phyloP scores from a whole-genome alignment of 805 yeast species.

The Starmerella asiatica region DNA sequence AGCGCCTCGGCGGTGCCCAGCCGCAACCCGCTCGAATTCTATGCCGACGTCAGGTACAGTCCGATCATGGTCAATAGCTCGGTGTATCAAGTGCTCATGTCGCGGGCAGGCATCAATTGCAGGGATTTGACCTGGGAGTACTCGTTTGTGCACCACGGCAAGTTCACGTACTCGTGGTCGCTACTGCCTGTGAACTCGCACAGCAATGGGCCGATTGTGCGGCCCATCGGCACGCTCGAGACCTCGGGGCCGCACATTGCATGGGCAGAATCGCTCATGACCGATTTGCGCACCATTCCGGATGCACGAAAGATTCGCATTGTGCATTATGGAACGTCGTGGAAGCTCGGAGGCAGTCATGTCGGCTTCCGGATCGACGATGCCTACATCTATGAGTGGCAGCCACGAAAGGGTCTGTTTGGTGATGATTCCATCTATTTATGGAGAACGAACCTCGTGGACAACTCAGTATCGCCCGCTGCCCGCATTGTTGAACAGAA shows the following conservation, averaged over 20 bases:
- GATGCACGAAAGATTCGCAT: slow-evolving; percentile 7
- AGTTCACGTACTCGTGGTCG: slow-evolving; percentile 21
- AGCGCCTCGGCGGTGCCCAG: too few relatives aligned
- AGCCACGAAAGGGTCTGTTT: slow-evolving; percentile 11
- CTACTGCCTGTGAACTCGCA: slow-evolving; percentile 11
- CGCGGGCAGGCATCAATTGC: slow-evolving; percentile 6
- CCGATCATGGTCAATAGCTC: slow-evolving; percentile 15
- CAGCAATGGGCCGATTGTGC: slow-evolving; percentile 4
- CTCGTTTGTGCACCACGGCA: slow-evolving; percentile 21
- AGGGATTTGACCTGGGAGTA: slow-evolving; percentile 12
- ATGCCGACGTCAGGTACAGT: slow-evolving; percentile 13
- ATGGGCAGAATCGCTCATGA: slow-evolving; percentile 14
- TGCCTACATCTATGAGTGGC: slow-evolving; percentile 19
- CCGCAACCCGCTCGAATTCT: slow-evolving; percentile 9
- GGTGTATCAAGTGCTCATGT: slow-evolving; percentile 18
- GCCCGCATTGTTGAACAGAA: slow-evolving; percentile 16
- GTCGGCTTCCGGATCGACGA: slow-evolving; percentile 15
- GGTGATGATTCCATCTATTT: slow-evolving; percentile 13
- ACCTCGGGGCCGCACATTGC: slow-evolving; percentile 14
- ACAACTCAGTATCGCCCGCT: slow-evolving; percentile 9
- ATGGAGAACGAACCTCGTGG: slow-evolving; percentile 14
- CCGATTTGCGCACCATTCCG: slow-evolving; percentile 13
- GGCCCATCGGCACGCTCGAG: slow-evolving; percentile 20
- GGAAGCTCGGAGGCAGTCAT: slow-evolving; percentile 7
- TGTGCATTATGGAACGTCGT: slow-evolving; percentile 12